phyloP scores from a whole-genome alignment of 257 asterid genomes.

The Dorcoceras hygrometricum region DNA sequence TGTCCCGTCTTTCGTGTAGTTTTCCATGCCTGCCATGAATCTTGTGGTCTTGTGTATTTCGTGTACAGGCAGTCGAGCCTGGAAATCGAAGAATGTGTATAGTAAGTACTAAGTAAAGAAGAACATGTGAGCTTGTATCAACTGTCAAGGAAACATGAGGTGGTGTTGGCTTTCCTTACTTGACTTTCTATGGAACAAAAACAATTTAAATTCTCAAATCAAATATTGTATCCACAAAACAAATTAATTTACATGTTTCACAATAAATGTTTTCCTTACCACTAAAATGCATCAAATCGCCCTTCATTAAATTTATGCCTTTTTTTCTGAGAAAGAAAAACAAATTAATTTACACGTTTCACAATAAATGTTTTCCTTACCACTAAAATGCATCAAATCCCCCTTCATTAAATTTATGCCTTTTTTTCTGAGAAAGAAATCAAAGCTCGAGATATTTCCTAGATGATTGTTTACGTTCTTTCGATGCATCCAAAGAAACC shows the following conservation, averaged over 20 bases:
- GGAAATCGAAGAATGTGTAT: too few relatives aligned
- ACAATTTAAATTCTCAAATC: too few relatives aligned
- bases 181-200: neutral
- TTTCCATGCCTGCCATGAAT: constrained; percentile 46
- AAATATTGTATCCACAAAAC: neutral
- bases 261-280: too few relatives aligned
- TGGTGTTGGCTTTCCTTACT: too few relatives aligned
- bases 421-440: too few relatives aligned
- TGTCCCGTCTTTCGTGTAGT: constrained; percentile 71
- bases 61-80: neutral
- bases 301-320: too few relatives aligned
- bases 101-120: too few relatives aligned
- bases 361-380: neutral
- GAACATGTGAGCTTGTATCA: neutral
- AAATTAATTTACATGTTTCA: neutral
- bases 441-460: neutral
- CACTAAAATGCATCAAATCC: neutral
- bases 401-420: neutral
- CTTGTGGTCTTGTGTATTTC: neutral
- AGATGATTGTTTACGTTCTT: neutral
- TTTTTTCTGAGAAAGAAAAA: too few relatives aligned
- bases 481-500: neutral
- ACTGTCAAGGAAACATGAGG: too few relatives aligned
- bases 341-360: too few relatives aligned
- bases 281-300: too few relatives aligned